Evolutionary conservation across 768 basidiomycete species (phyloP), one percentile per base, ranked within the genome.

Genomic region (Steccherinum ochraceum): DNA sequence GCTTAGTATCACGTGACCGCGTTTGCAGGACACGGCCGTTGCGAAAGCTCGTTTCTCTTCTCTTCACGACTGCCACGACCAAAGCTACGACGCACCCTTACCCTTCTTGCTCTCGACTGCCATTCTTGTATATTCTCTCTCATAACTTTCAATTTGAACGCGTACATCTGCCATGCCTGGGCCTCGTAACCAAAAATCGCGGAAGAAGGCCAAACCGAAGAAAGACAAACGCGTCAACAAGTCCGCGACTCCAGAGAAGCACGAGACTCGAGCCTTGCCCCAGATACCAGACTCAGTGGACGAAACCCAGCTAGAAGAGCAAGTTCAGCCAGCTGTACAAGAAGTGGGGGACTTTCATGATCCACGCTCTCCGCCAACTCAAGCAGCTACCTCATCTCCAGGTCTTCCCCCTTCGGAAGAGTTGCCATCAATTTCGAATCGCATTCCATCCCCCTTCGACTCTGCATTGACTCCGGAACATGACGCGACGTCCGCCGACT

Each of bases 151-250:
- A n/a, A n/a, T n/a, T n/a, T n/a, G n/a, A n/a, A n/a, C n/a, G n/a
- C n/a, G n/a, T 25, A 41, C 25, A 12, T 43, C 35, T 25, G 20
- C 24, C 23, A 85, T 86, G 83, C 83, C 82, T 13, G 81, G 82
- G 20, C 83, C 83, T 48, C 72, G 74, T 51, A 85, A 83, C 62
- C 58, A 60, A 45, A 77, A 69, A 61, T 76, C 70, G 58, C 76
- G 70, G 61, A 72, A 68, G 51, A 75, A 72, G 53, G 23, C 39
- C 16, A 49, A 63, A 44, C 45, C 45, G 26, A 67, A 66, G 55
- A 71, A 70, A 55, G 68, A 69, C 46, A 70, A 64, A 49, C 45
- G 30, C n/a, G n/a, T 16, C 30, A 35, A 35, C 30, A 35, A 35
- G 30, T 35, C 30, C 16, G 30, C 7, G 16, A 35, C 30, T 16